Evolutionary conservation across 805 yeast species (phyloP).

Genomic region (Jamesozyma lodderae): DNA sequence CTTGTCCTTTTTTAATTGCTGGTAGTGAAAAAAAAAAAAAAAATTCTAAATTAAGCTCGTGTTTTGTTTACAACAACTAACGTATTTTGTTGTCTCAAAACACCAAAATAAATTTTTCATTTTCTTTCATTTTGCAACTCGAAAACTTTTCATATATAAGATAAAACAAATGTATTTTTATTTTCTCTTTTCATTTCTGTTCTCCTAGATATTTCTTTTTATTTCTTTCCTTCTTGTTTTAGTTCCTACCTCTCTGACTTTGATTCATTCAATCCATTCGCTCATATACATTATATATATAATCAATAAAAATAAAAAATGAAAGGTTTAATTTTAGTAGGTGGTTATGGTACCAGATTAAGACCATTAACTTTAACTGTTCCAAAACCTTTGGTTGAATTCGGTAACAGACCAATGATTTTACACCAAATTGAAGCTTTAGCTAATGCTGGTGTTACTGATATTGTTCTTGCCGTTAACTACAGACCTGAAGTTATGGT

Average conservation of each 20-base stretch:
- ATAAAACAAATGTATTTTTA: not conserved
- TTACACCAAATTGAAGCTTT: slow-evolving; percentile 97
- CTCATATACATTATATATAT: not conserved
- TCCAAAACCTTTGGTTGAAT: slow-evolving; percentile 96
- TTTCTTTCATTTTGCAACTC: not conserved
- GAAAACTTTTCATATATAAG: not conserved
- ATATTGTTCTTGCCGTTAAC: slow-evolving; percentile 96
- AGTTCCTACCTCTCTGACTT: slow-evolving; percentile 11
- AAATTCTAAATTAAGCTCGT: too few species aligned
- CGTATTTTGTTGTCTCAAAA: too few species aligned
- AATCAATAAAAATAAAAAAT: slow-evolving; percentile 32
- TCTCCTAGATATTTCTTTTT: not conserved
- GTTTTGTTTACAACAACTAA: too few species aligned
- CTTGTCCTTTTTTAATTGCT: too few species aligned
- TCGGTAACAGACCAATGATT: slow-evolving; percentile 98
- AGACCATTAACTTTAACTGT: slow-evolving; percentile 94
- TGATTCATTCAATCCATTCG: slow-evolving; percentile 2
- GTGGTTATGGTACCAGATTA: slow-evolving; percentile 99
- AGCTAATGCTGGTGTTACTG: slow-evolving; percentile 97
- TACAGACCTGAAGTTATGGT: slow-evolving; percentile 99
- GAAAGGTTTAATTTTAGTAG: slow-evolving; percentile 97
- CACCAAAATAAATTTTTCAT: too few species aligned
- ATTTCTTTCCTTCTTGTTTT: slow-evolving; percentile 1
- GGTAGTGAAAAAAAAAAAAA: too few species aligned
- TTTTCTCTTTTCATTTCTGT: not conserved